Conservation (phyloP, 495 filamentous ascomycete genomes). For the Penicillium coffeae region DNA sequence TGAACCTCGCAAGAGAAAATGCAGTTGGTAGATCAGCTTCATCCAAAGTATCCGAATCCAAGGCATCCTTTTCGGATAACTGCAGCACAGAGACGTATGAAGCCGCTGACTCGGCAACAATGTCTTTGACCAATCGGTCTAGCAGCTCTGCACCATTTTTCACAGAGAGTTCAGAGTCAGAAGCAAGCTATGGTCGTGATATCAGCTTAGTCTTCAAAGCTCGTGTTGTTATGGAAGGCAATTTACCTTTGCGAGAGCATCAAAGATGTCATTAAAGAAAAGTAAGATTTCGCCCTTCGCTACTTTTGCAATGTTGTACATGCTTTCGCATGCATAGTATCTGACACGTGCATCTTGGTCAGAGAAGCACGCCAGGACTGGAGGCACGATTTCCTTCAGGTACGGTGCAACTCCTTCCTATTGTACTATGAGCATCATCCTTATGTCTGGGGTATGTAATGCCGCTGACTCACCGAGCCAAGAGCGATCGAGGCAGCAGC, state of each 20-base stretch:
- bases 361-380: conserved; percentile 96
- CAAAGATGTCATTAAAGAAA: conserved; percentile 98
- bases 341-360: conserved; percentile 97
- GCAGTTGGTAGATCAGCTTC: conserved; percentile 69
- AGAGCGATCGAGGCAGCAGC: conserved; percentile 96
- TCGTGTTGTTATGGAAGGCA: not conserved
- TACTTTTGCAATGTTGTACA: conserved; percentile 99
- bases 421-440: conserved; percentile 14
- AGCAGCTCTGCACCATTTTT: conserved; percentile 98
- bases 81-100: conserved; percentile 91
- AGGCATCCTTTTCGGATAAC: conserved; percentile 36
- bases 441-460: not conserved
- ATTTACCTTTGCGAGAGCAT: conserved; percentile 88
- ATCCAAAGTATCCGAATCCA: conserved; percentile 46
- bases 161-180: conserved; percentile 92
- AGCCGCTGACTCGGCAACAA: conserved; percentile 92
- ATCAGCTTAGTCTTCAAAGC: not conserved
- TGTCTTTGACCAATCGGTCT: conserved; percentile 95
- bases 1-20: conserved; percentile 88
- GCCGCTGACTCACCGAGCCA: conserved; percentile 65
- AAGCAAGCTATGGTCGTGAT: conserved; percentile 64
- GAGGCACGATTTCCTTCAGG: conserved; percentile 88
- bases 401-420: conserved; percentile 87
- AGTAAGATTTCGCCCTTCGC: conserved; percentile 95
- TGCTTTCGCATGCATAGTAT: conserved; percentile 99